Evolutionary conservation across 202 grass and related monocot species (phyloP).

Genomic region (Panicum virgatum): DNA sequence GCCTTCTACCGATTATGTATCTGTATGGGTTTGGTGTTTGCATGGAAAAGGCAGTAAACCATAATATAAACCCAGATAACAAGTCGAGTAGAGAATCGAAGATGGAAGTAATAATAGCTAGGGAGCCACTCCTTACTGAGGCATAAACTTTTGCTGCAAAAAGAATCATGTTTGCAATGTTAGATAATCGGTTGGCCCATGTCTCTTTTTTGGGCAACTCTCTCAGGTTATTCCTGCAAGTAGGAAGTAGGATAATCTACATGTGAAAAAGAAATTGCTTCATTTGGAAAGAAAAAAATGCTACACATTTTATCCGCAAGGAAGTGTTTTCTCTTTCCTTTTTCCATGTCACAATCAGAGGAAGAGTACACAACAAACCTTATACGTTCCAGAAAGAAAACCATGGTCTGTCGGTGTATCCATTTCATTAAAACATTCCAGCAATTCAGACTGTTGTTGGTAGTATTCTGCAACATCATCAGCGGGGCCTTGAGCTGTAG

Average conservation of each 20-base stretch:
- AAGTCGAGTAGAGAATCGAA: slow-evolving; percentile 81
- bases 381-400: slow-evolving; percentile 74
- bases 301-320: background rate
- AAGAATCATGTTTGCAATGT: slow-evolving; percentile 77
- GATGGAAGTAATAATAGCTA: slow-evolving; percentile 73
- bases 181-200: slow-evolving; percentile 57
- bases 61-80: slow-evolving; percentile 74
- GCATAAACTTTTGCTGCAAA: slow-evolving; percentile 88
- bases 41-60: slow-evolving; percentile 83
- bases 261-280: background rate
- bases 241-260: background rate
- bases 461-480: slow-evolving; percentile 75
- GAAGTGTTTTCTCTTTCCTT: background rate
- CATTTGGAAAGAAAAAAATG: background rate
- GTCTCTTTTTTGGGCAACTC: slow-evolving; percentile 54
- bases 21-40: slow-evolving; percentile 78
- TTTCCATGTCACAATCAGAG: background rate
- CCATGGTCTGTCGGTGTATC: slow-evolving; percentile 63
- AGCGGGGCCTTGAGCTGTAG: slow-evolving; percentile 39
- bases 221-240: slow-evolving; percentile 61
- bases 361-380: slow-evolving; percentile 44
- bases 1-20: no score
- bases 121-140: slow-evolving; percentile 64
- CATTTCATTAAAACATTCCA: slow-evolving; percentile 87
- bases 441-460: slow-evolving; percentile 72